These are phyloP conservation scores for Fusarium sp. DNA, from an alignment of 2,329 filamentous ascomycete genomes.

Conservation along the genomic window DNA sequence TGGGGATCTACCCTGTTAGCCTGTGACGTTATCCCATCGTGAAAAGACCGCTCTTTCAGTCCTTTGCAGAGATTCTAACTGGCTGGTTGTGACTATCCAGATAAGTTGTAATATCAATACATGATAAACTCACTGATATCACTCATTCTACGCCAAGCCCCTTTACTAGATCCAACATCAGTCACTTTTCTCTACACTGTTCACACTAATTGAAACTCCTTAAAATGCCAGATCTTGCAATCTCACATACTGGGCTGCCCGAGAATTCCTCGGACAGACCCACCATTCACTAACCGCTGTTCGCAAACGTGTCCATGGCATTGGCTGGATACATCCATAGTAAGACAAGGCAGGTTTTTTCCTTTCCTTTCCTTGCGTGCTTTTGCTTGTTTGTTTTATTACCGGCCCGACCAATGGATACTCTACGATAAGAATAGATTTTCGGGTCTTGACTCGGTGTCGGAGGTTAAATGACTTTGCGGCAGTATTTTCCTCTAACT, in stretches of 20 bases:
- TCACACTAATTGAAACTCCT: background rate
- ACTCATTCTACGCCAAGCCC: background rate
- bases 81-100: background rate
- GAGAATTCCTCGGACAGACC: constrained; percentile 45
- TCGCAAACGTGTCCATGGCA: constrained; percentile 44
- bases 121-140: constrained; percentile 31
- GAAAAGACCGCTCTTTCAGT: constrained; percentile 16
- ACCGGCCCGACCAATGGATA: constrained; percentile 31
- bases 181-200: constrained; percentile 16
- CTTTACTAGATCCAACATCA: constrained; percentile 13
- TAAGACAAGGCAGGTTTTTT: constrained; percentile 29
- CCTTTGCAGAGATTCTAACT: constrained; percentile 16
- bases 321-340: constrained; percentile 29
- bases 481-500: background rate
- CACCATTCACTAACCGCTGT: constrained; percentile 44
- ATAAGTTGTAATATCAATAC: constrained; percentile 5
- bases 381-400: constrained; percentile 21
- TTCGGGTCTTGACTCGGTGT: constrained; percentile 17
- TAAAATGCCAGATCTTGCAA: constrained; percentile 31
- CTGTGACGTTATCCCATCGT: constrained; percentile 27
- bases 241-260: constrained; percentile 26
- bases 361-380: constrained; percentile 20
- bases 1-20: constrained; percentile 31
- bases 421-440: constrained; percentile 30
- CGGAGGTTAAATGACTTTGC: constrained; percentile 17